Evolutionary conservation across 1,284 basidiomycete species (phyloP).

Genomic region (Retiboletus fuscus): DNA sequence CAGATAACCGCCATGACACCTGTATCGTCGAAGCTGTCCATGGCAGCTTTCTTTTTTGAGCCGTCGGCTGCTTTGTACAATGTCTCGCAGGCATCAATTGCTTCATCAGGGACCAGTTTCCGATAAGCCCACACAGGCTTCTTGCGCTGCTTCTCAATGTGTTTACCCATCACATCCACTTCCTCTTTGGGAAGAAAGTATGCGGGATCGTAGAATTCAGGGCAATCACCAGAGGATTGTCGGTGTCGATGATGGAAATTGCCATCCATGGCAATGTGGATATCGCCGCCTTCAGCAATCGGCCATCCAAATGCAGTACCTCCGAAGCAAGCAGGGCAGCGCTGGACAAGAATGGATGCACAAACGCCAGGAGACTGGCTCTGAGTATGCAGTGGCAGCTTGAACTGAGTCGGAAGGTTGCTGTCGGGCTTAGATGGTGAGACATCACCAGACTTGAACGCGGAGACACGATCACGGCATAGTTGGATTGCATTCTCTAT

Average conservation of each 20-base stretch:
- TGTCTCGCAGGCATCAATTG: background rate
- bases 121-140: background rate
- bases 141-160: background rate
- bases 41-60: background rate
- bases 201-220: background rate
- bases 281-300: background rate
- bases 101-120: background rate
- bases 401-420: background rate
- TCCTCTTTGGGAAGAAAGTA: background rate
- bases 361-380: background rate
- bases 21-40: background rate
- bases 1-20: background rate
- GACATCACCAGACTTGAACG: background rate
- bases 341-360: background rate
- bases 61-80: background rate
- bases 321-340: conserved; percentile 3
- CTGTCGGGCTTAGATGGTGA: background rate
- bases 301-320: background rate
- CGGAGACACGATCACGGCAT: background rate
- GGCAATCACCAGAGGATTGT: background rate
- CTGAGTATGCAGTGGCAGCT: background rate
- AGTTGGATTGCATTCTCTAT: background rate
- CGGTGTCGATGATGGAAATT: background rate
- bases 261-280: background rate
- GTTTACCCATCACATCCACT: background rate